phyloP scores from a whole-genome alignment of 805 yeast genomes.

The Isabelozyma pseudorhagii region DNA sequence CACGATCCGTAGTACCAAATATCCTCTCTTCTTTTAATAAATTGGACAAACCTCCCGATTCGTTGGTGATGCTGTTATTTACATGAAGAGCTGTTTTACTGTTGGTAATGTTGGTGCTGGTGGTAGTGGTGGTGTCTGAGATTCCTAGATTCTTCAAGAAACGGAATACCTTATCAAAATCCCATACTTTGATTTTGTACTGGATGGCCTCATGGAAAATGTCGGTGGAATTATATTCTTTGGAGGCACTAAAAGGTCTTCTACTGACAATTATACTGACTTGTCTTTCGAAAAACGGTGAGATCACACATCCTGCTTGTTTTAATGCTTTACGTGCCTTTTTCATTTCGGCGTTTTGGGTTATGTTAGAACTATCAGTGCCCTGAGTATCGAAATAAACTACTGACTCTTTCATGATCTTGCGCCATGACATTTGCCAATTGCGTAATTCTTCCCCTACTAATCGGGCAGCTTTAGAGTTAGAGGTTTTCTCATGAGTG shows the following conservation, averaged over 20 bases:
- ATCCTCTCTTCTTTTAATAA: slow-evolving; percentile 80
- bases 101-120: neutral
- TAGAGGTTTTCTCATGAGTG: neutral
- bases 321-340: slow-evolving; percentile 43
- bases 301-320: slow-evolving; percentile 46
- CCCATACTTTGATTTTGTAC: slow-evolving; percentile 78
- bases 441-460: slow-evolving; percentile 46
- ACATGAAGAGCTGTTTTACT: neutral
- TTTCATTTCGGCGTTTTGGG: slow-evolving; percentile 35
- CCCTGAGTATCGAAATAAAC: slow-evolving; percentile 61
- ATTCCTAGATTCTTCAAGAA: slow-evolving; percentile 64
- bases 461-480: slow-evolving; percentile 20
- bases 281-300: slow-evolving; percentile 49
- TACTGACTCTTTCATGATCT: slow-evolving; percentile 54
- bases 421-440: slow-evolving; percentile 68
- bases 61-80: slow-evolving; percentile 1
- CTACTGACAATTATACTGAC: slow-evolving; percentile 77
- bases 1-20: slow-evolving; percentile 85
- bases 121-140: slow-evolving; percentile 18
- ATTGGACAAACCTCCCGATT: slow-evolving; percentile 30
- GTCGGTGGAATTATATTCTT: slow-evolving; percentile 51
- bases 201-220: slow-evolving; percentile 61
- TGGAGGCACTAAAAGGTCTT: slow-evolving; percentile 43
- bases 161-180: slow-evolving; percentile 77
- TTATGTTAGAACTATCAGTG: slow-evolving; percentile 32